These are phyloP conservation scores for Phaeosphaeria sp. DNA, from an alignment of 2,329 filamentous ascomycete genomes.

Conservation along the genomic window DNA sequence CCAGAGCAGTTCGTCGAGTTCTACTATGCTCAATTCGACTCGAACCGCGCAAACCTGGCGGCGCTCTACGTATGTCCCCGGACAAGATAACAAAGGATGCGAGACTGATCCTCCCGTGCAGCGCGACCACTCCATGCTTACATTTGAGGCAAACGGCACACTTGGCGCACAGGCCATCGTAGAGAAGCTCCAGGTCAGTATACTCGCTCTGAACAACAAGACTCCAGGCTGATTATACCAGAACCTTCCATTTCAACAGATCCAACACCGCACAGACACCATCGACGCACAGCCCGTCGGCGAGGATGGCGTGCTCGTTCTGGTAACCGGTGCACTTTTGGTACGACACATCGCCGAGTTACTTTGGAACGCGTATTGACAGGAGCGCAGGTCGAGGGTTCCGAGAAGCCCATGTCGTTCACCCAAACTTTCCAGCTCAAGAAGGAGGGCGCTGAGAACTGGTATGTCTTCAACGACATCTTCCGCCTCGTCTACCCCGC, in stretches of 20 bases:
- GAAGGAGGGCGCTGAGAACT: conserved; percentile 69
- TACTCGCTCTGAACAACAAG: neutral
- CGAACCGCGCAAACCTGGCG: conserved; percentile 68
- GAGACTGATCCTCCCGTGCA: conserved; percentile 48
- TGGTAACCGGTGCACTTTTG: conserved; percentile 85
- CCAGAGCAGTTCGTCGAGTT: conserved; percentile 85
- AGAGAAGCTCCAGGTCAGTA: conserved; percentile 79
- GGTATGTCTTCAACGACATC: conserved; percentile 90
- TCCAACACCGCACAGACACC: conserved; percentile 78
- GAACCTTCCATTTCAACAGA: conserved; percentile 80
- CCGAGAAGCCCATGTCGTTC: conserved; percentile 88
- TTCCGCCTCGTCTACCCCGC: conserved; percentile 83
- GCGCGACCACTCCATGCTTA: conserved; percentile 88
- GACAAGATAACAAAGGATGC: neutral
- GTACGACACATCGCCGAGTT: conserved; percentile 58
- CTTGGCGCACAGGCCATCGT: conserved; percentile 72
- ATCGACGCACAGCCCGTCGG: conserved; percentile 82
- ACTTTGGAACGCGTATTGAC: conserved; percentile 14
- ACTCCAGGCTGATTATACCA: conserved; percentile 50
- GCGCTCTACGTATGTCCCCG: conserved; percentile 77
- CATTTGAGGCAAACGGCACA: conserved; percentile 78
- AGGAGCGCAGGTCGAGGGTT: conserved; percentile 75
- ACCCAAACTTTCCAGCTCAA: conserved; percentile 87
- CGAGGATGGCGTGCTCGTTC: conserved; percentile 75
- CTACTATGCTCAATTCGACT: conserved; percentile 91